These are phyloP conservation scores for Sclerotinia nivalis DNA, from an alignment of 2,329 filamentous ascomycete genomes.

Conservation along the genomic window DNA sequence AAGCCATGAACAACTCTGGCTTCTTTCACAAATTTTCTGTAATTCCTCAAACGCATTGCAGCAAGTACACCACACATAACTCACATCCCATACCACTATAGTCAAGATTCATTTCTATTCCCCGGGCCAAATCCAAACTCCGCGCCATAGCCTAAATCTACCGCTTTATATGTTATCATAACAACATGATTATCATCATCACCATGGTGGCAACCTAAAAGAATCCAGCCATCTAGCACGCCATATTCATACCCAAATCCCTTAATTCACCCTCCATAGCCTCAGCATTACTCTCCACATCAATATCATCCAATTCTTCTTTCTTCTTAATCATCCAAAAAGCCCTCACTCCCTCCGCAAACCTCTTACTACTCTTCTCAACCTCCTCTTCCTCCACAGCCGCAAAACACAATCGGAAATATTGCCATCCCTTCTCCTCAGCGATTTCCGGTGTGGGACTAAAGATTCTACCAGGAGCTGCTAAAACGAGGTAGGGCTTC, in stretches of 20 bases:
- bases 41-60: background rate
- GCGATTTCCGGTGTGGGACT: constrained; percentile 62
- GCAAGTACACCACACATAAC: too few relatives aligned
- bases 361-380: constrained; percentile 58
- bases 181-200: background rate
- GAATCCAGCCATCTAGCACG: constrained; percentile 30
- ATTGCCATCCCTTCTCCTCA: constrained; percentile 64
- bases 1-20: background rate
- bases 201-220: background rate
- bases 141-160: background rate
- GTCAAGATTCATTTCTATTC: background rate
- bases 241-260: constrained; percentile 34
- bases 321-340: constrained; percentile 78
- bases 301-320: constrained; percentile 60
- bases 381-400: constrained; percentile 75
- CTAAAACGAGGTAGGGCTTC: constrained; percentile 68
- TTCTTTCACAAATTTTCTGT: background rate
- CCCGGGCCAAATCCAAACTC: background rate
- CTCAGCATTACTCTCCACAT: constrained; percentile 18
- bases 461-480: constrained; percentile 73
- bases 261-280: constrained; percentile 27
- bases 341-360: constrained; percentile 66
- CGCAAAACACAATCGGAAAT: constrained; percentile 80
- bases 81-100: background rate
- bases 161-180: background rate